These are phyloP conservation scores for Phytophthora agathidicida DNA, from an alignment of 352 stramenopile species.

Conservation along the genomic window DNA sequence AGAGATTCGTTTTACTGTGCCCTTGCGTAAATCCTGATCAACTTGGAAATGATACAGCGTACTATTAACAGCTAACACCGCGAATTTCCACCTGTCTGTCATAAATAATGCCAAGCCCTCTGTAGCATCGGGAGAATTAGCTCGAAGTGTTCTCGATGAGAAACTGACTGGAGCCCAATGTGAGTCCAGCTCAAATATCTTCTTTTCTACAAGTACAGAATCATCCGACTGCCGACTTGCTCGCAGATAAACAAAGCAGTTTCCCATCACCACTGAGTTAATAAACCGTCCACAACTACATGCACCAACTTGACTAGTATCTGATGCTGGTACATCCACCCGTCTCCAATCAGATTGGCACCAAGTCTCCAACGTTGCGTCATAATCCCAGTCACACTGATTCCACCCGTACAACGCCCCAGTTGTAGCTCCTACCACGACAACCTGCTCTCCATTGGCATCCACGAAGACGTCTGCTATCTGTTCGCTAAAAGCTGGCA, in stretches of 20 bases:
- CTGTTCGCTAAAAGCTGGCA: conserved; percentile 9
- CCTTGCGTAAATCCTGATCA: conserved; percentile 13
- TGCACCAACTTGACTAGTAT: background rate
- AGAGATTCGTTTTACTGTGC: conserved; percentile 4
- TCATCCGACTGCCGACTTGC: background rate
- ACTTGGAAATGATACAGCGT: conserved; percentile 12
- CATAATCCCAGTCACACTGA: background rate
- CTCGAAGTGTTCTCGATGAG: conserved; percentile 5
- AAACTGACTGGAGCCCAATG: conserved; percentile 15
- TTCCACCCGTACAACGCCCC: conserved; percentile 9
- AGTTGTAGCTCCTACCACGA: conserved; percentile 10
- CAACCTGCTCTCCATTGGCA: conserved; percentile 11
- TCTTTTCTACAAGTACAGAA: conserved; percentile 20
- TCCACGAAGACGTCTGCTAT: conserved; percentile 23
- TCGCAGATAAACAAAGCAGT: conserved; percentile 26
- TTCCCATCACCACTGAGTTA: conserved; percentile 19
- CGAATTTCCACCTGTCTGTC: conserved; percentile 17
- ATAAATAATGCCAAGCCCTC: conserved; percentile 14
- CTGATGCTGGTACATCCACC: background rate
- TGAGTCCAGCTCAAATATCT: conserved; percentile 30
- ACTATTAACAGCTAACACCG: conserved; percentile 1
- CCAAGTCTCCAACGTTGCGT: background rate
- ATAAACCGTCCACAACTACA: conserved; percentile 27
- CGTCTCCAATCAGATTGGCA: conserved; percentile 4
- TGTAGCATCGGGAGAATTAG: background rate